phyloP scores from a whole-genome alignment of 1,284 basidiomycete species.

The Microbotryomycetes sp. region DNA sequence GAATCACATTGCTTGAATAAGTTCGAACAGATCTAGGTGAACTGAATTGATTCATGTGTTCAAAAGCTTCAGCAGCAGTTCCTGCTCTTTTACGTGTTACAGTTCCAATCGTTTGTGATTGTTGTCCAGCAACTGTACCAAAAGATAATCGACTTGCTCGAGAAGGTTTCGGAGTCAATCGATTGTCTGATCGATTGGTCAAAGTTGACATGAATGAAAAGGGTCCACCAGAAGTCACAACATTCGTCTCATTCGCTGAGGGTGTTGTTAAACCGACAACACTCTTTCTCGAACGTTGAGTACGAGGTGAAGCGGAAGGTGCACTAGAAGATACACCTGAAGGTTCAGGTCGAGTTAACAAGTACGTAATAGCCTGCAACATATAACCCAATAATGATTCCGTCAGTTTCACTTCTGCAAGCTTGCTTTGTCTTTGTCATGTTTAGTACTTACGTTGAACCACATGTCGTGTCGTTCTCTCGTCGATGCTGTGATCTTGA shows the following conservation, averaged over 20 bases:
- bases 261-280: too few relatives aligned
- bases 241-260: not conserved
- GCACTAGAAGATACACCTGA: not conserved
- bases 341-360: constrained; percentile 59
- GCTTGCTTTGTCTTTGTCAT: too few relatives aligned
- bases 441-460: constrained; percentile 56
- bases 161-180: constrained; percentile 42
- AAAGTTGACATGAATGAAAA: not conserved
- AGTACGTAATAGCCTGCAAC: constrained; percentile 71
- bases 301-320: not conserved
- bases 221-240: not conserved
- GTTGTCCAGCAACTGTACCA: constrained; percentile 32
- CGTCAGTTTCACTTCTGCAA: too few relatives aligned
- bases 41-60: constrained; percentile 64
- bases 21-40: constrained; percentile 59
- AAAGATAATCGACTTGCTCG: constrained; percentile 38
- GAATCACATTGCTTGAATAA: constrained; percentile 41
- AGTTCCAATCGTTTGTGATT: constrained; percentile 40
- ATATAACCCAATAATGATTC: too few relatives aligned
- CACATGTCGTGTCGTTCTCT: constrained; percentile 95
- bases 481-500: constrained; percentile 92
- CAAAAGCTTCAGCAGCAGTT: constrained; percentile 80
- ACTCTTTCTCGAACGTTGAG: not conserved
- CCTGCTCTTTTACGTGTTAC: constrained; percentile 68
- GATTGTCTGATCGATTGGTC: constrained; percentile 36